Conservation (phyloP, 495 filamentous ascomycete species). For the Aspergillus campestris region DNA sequence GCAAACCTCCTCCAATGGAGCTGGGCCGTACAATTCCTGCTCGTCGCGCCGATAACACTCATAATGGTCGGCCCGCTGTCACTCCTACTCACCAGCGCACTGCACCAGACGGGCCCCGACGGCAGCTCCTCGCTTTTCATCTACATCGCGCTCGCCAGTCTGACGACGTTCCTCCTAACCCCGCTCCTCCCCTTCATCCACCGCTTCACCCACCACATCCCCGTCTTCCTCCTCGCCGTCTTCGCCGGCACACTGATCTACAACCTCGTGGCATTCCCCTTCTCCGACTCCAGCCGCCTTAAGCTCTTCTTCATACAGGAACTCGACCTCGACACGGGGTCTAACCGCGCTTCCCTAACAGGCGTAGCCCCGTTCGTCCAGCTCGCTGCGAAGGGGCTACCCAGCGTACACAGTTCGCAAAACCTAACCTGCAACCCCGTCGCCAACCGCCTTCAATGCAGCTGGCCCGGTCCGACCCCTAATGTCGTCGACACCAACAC, state of each 20-base stretch:
- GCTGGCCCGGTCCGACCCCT: conserved; percentile 61
- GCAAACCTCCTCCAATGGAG: conserved; percentile 66
- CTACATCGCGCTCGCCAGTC: conserved; percentile 58
- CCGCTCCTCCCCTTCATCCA: conserved; percentile 81
- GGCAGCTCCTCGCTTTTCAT: conserved; percentile 57
- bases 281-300: conserved; percentile 66
- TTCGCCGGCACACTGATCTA: conserved; percentile 74
- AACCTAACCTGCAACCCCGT: conserved; percentile 42
- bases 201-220: conserved; percentile 75
- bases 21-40: conserved; percentile 79
- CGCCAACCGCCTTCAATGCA: conserved; percentile 50
- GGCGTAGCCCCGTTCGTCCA: conserved; percentile 67
- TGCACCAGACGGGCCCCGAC: conserved; percentile 75
- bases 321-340: conserved; percentile 66
- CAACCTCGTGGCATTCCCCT: conserved; percentile 83
- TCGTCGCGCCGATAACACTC: conserved; percentile 68
- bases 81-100: conserved; percentile 61
- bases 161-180: conserved; percentile 65
- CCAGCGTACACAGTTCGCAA: conserved; percentile 55
- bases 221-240: conserved; percentile 63
- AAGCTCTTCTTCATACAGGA: conserved; percentile 84
- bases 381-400: conserved; percentile 56
- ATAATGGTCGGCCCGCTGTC: conserved; percentile 66
- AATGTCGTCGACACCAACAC: conserved; percentile 35
- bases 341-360: conserved; percentile 57